These are phyloP conservation scores for Huntiella omanensis DNA, from an alignment of 2,329 filamentous ascomycete genomes.

Conservation along the genomic window DNA sequence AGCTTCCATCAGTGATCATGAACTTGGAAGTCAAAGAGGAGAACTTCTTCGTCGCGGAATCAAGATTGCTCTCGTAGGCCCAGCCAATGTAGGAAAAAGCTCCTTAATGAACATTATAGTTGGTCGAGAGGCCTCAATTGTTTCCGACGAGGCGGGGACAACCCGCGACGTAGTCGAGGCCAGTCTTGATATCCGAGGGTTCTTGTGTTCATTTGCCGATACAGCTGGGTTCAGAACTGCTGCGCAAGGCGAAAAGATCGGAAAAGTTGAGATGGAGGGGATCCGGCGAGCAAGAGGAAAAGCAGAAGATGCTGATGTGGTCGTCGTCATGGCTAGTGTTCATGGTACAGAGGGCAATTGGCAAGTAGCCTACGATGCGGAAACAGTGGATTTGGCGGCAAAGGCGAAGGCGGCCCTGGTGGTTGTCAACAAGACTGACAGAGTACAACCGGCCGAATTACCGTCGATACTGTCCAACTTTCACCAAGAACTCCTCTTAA, in stretches of 20 bases:
- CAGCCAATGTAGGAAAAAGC: conserved; percentile 89
- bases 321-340: conserved; percentile 63
- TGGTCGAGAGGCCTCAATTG: conserved; percentile 84
- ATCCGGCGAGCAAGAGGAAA: conserved; percentile 71
- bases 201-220: conserved; percentile 84
- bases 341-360: conserved; percentile 23
- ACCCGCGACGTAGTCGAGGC: conserved; percentile 90
- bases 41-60: conserved; percentile 77
- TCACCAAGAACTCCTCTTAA: neutral
- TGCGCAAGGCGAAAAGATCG: conserved; percentile 27
- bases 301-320: conserved; percentile 66
- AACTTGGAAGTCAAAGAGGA: conserved; percentile 58
- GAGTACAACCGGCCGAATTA: conserved; percentile 23
- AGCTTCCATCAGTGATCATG: conserved; percentile 45
- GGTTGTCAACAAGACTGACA: conserved; percentile 45
- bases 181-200: conserved; percentile 73
- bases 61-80: conserved; percentile 66
- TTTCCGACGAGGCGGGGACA: conserved; percentile 80
- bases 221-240: conserved; percentile 65
- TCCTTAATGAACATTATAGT: conserved; percentile 81
- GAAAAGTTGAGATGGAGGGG: conserved; percentile 69
- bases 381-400: conserved; percentile 35
- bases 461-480: conserved; percentile 11
- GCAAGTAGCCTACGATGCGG: conserved; percentile 31
- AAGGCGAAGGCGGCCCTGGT: conserved; percentile 31